Evolutionary conservation across 1,284 basidiomycete genomes (phyloP).

Genomic region (Naganishia albida): DNA sequence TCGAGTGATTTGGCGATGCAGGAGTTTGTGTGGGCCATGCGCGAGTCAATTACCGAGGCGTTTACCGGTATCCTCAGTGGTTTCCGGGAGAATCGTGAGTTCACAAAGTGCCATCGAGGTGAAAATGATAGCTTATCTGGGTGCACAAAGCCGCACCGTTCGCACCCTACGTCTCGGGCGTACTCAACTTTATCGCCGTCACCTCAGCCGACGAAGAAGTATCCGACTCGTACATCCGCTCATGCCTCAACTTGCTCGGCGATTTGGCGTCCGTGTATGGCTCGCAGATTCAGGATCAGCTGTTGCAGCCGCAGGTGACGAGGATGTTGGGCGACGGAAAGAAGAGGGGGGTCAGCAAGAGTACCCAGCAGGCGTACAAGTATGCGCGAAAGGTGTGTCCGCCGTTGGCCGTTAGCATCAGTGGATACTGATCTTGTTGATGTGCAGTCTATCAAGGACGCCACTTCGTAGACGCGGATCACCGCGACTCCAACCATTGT

Average conservation of each 20-base stretch:
- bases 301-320: slow-evolving; percentile 80
- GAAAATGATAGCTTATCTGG: neutral
- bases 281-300: slow-evolving; percentile 55
- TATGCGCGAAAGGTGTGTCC: slow-evolving; percentile 60
- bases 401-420: neutral
- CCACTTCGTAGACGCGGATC: slow-evolving; percentile 30
- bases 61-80: slow-evolving; percentile 94
- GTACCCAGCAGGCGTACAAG: slow-evolving; percentile 58
- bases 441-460: slow-evolving; percentile 34
- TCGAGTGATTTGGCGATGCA: slow-evolving; percentile 58
- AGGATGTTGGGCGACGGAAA: slow-evolving; percentile 68
- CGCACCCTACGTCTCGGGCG: slow-evolving; percentile 70
- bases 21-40: slow-evolving; percentile 86
- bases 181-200: slow-evolving; percentile 79
- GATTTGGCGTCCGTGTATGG: slow-evolving; percentile 89
- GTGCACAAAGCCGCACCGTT: slow-evolving; percentile 53
- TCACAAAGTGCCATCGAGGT: slow-evolving; percentile 8
- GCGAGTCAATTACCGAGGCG: slow-evolving; percentile 95
- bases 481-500: slow-evolving; percentile 7
- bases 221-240: slow-evolving; percentile 73
- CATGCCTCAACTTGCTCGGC: slow-evolving; percentile 82
- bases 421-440: neutral
- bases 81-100: slow-evolving; percentile 74
- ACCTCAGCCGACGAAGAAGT: slow-evolving; percentile 76
- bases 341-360: slow-evolving; percentile 55